Evolutionary conservation across 495 filamentous ascomycete species (phyloP), one percentile per base, ranked within the genome.

Genomic region (Lasiosphaeria hispida): DNA sequence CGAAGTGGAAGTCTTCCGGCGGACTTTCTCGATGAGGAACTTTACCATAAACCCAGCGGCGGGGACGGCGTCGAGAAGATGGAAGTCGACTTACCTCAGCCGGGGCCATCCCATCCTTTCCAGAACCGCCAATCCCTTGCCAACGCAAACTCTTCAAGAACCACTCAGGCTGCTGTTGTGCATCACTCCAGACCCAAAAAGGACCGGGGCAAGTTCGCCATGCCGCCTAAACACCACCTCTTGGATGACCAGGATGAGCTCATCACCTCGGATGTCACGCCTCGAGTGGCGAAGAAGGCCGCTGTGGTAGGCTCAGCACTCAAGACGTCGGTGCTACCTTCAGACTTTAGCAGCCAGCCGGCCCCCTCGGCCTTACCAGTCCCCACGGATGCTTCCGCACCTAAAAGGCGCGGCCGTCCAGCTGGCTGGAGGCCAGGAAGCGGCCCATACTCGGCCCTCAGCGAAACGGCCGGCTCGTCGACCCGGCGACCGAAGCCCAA

Each of bases 401-500:
- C 57, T 9, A 70, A 67, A 39, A 70, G 69, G 36, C 67, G 69
- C 18, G 69, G 69, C 23, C 55, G 69, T 1, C 65, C 69, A 2
- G 8, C 62, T n/a, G 67, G 67, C 13, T 72, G 69, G 69, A 61
- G 45, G 15, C 44, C 36, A 5, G 67, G 67, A 6, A 57, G 42
- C 48, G 64, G 62, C 9, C 40, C 62, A 1, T 68, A 68, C 43
- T 41, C 50, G 10, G 35, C 52, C 1, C 35, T 59, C n/a, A 52
- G 35, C 10, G 18, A 44, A 48, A 34, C 35, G 5, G 39, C 43
- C 8, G 51, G 42, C 14, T n/a, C 61, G 1, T 13, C 58, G 39
- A 45, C 48, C 19, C 49, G 60, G 10, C 18, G 44, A 13, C 59
- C 63, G 14, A 63, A 64, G 50, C 38, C 57, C 6, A 62, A 53